phyloP scores from a whole-genome alignment of 371 early-diverging fungal genomes.

The Batrachochytrium dendrobatidis region DNA sequence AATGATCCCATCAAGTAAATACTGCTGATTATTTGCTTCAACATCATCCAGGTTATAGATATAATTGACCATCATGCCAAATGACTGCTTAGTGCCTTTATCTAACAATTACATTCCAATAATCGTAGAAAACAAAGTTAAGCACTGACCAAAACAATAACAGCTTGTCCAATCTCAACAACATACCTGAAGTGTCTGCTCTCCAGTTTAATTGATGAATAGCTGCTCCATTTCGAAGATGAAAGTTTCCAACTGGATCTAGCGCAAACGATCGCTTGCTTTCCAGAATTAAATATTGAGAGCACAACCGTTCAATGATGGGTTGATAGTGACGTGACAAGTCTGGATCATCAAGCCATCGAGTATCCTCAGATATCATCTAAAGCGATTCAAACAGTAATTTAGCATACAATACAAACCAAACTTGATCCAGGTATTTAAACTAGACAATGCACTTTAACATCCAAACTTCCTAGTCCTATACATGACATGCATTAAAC shows the following conservation, averaged over 20 bases:
- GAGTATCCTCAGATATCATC: not conserved
- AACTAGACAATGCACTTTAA: too few relatives aligned
- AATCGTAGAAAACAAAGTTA: too few relatives aligned
- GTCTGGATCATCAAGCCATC: not conserved
- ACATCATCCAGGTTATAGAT: slow-evolving; percentile 56
- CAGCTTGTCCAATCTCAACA: too few relatives aligned
- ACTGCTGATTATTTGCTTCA: slow-evolving; percentile 66
- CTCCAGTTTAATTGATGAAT: slow-evolving; percentile 76
- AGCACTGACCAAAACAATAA: too few relatives aligned
- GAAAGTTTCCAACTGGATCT: slow-evolving; percentile 86
- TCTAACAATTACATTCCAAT: slow-evolving; percentile 22
- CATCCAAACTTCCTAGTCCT: too few relatives aligned
- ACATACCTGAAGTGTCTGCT: slow-evolving; percentile 63
- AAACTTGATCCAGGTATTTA: too few relatives aligned
- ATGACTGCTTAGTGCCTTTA: slow-evolving; percentile 68
- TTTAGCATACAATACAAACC: too few relatives aligned
- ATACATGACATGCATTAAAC: too few relatives aligned
- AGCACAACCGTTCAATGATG: not conserved
- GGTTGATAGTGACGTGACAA: not conserved
- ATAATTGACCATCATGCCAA: slow-evolving; percentile 86
- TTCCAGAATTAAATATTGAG: slow-evolving; percentile 53
- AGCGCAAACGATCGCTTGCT: slow-evolving; percentile 53
- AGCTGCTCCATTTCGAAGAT: slow-evolving; percentile 81
- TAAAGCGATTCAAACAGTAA: too few relatives aligned
- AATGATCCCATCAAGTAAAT: slow-evolving; percentile 59